These are phyloP conservation scores for Sarocladium kiliense DNA, from an alignment of 2,329 filamentous ascomycete species.

Conservation along the genomic window DNA sequence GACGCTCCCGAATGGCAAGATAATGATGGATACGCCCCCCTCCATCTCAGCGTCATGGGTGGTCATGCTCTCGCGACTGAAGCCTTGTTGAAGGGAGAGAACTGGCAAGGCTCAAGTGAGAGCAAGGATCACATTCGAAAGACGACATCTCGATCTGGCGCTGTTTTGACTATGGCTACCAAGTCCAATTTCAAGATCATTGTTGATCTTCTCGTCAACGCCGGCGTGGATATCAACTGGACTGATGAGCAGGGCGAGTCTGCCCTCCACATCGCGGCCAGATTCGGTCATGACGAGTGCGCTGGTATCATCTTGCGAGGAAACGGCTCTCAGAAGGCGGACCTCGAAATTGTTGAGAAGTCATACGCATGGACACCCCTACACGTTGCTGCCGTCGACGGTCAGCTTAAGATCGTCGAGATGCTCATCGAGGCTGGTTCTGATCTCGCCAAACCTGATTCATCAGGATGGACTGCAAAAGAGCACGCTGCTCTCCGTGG, in stretches of 20 bases:
- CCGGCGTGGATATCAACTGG: constrained; percentile 89
- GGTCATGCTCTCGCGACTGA: constrained; percentile 85
- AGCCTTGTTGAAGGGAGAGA: constrained; percentile 73
- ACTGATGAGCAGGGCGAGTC: constrained; percentile 87
- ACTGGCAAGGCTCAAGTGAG: constrained; percentile 61
- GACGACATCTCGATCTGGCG: constrained; percentile 73
- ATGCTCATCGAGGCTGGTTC: constrained; percentile 75
- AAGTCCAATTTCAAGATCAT: constrained; percentile 83
- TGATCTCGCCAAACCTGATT: constrained; percentile 68
- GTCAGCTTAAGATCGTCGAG: constrained; percentile 68
- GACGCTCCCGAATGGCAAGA: constrained; percentile 90
- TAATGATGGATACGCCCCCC: constrained; percentile 79
- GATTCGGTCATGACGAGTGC: constrained; percentile 80
- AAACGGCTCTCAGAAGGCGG: constrained; percentile 62
- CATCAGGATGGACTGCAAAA: constrained; percentile 88
- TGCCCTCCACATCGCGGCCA: constrained; percentile 84
- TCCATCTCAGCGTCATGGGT: constrained; percentile 88
- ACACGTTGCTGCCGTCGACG: constrained; percentile 88
- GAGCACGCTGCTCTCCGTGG: constrained; percentile 90
- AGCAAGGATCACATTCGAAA: constrained; percentile 62
- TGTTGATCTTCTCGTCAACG: constrained; percentile 80
- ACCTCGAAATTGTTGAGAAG: constrained; percentile 74
- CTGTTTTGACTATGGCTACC: constrained; percentile 81
- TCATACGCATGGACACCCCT: constrained; percentile 94
- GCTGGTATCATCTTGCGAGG: constrained; percentile 71